These are phyloP conservation scores for Yamadazyma scolyti DNA, from an alignment of 805 yeast species.

Conservation along the genomic window DNA sequence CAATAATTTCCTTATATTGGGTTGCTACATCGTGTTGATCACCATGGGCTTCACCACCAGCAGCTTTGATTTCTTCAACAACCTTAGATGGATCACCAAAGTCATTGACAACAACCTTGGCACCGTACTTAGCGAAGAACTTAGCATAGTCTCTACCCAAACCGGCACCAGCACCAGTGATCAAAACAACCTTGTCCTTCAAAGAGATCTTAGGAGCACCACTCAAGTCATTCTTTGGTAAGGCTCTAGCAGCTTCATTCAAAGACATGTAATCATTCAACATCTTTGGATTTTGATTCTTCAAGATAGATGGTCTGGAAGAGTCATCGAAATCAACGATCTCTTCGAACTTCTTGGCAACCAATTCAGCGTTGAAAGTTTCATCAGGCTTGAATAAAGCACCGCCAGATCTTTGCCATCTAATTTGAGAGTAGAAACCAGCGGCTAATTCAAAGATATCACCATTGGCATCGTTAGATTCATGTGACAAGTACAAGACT, in stretches of 20 bases:
- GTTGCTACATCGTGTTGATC: conserved; percentile 79
- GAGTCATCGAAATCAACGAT: conserved; percentile 61
- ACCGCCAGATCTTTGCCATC: conserved; percentile 95
- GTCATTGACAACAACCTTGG: conserved; percentile 92
- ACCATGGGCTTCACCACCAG: conserved; percentile 79
- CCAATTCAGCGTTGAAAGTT: conserved; percentile 79
- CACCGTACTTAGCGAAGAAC: conserved; percentile 85
- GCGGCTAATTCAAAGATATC: conserved; percentile 91
- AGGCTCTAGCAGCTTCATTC: conserved; percentile 46
- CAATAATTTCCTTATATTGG: conserved; percentile 70
- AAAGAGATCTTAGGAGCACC: conserved; percentile 51
- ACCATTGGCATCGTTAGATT: conserved; percentile 56
- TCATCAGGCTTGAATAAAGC: conserved; percentile 75
- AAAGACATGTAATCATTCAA: conserved; percentile 68
- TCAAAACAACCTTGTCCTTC: conserved; percentile 79
- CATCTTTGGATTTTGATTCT: conserved; percentile 64
- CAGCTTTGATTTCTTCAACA: conserved; percentile 67
- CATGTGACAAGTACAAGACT: conserved; percentile 76
- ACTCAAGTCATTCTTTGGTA: conserved; percentile 48
- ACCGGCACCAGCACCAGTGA: conserved; percentile 96
- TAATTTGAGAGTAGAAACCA: conserved; percentile 84
- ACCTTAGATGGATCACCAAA: conserved; percentile 69
- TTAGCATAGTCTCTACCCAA: conserved; percentile 88
- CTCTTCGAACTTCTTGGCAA: conserved; percentile 61
- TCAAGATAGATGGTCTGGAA: conserved; percentile 45